phyloP scores from a whole-genome alignment of 106 monocot genomes.

The Dioscorea alata region DNA sequence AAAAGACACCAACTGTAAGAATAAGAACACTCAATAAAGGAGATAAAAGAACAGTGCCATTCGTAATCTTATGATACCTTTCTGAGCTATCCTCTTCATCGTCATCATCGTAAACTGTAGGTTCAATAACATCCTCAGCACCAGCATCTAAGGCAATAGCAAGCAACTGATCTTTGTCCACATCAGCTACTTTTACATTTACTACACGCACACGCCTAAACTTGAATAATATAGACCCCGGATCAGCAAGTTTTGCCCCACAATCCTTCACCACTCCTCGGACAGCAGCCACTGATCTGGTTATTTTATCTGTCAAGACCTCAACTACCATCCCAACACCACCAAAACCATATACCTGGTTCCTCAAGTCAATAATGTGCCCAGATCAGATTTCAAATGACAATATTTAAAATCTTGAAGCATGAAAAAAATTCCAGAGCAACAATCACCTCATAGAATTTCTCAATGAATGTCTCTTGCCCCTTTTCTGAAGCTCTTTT shows the following conservation, averaged over 20 bases:
- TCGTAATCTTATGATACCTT: slow-evolving; percentile 36
- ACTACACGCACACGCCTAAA: slow-evolving; percentile 82
- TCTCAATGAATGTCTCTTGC: slow-evolving; percentile 91
- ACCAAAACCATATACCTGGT: slow-evolving; percentile 94
- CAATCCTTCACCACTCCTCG: slow-evolving; percentile 84
- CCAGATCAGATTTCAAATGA: neutral
- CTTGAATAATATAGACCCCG: slow-evolving; percentile 88
- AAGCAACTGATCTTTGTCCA: slow-evolving; percentile 77
- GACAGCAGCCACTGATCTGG: slow-evolving; percentile 76
- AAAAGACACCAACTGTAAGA: slow-evolving; percentile 16
- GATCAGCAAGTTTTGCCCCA: slow-evolving; percentile 89
- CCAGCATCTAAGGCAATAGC: slow-evolving; percentile 87
- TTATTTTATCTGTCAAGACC: slow-evolving; percentile 91
- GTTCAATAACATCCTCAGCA: slow-evolving; percentile 97
- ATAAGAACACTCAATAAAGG: slow-evolving; percentile 4
- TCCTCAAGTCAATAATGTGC: neutral
- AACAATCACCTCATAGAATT: slow-evolving; percentile 72
- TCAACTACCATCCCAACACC: slow-evolving; percentile 92
- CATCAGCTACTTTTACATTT: slow-evolving; percentile 60
- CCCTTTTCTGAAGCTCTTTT: slow-evolving; percentile 94
- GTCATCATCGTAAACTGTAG: slow-evolving; percentile 55
- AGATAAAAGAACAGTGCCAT: neutral
- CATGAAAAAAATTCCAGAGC: neutral
- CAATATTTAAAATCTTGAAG: neutral
- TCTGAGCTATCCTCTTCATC: slow-evolving; percentile 51